phyloP scores from a whole-genome alignment of 2,329 filamentous ascomycete genomes.

The Pezicula rhizophila region DNA sequence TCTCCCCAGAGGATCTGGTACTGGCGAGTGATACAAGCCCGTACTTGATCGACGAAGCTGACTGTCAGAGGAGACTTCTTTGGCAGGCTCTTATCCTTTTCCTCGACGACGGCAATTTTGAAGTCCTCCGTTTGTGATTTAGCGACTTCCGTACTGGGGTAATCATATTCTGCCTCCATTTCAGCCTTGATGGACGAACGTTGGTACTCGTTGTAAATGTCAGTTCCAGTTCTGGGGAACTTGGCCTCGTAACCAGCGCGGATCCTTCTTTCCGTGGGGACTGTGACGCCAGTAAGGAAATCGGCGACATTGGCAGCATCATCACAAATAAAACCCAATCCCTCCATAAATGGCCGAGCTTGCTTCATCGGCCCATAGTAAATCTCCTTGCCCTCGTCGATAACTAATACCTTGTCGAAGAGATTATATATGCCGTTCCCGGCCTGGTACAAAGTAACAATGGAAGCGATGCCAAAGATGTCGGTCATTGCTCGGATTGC shows the following conservation, averaged over 20 bases:
- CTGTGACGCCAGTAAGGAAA: conserved; percentile 51
- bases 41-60: conserved; percentile 48
- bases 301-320: conserved; percentile 60
- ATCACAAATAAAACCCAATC: conserved; percentile 55
- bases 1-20: conserved; percentile 63
- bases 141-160: conserved; percentile 43
- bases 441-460: conserved; percentile 64
- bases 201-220: conserved; percentile 44
- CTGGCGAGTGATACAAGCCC: conserved; percentile 49
- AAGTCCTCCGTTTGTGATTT: conserved; percentile 43
- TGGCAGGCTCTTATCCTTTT: conserved; percentile 49
- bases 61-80: conserved; percentile 51
- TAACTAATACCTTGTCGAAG: conserved; percentile 64
- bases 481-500: conserved; percentile 60
- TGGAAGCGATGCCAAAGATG: conserved; percentile 50
- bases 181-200: conserved; percentile 40
- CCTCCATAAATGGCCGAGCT: conserved; percentile 59
- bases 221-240: conserved; percentile 40
- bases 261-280: conserved; percentile 61
- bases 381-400: conserved; percentile 60
- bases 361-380: conserved; percentile 56
- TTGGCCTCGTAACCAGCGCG: conserved; percentile 31
- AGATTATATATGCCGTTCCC: conserved; percentile 64
- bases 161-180: conserved; percentile 52
- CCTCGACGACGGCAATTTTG: conserved; percentile 41